Evolutionary conservation across 75 land plant species (phyloP).

Genomic region (Chamaecyparis obtusa): DNA sequence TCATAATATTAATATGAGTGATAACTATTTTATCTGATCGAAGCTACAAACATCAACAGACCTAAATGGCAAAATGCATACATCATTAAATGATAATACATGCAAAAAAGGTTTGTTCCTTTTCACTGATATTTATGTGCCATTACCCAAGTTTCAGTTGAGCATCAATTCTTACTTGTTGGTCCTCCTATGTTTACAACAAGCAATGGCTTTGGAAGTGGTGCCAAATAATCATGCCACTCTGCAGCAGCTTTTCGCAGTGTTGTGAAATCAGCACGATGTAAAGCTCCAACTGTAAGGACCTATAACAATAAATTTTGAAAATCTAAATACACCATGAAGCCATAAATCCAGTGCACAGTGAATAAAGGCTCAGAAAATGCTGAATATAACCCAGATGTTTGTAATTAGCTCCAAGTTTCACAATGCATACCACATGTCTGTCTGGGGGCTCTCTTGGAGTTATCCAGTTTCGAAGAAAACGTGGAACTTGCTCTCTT

Average conservation of each 20-base stretch:
- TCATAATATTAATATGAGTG: no score
- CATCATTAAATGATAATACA: neutral
- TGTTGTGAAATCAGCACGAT: conserved; percentile 72
- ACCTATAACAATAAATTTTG: conserved; percentile 41
- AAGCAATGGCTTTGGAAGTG: conserved; percentile 82
- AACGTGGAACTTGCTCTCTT: conserved; percentile 66
- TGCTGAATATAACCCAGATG: neutral
- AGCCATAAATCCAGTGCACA: conserved; percentile 6
- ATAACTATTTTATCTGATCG: no score
- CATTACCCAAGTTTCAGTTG: neutral
- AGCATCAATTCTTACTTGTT: conserved; percentile 50
- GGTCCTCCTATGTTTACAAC: conserved; percentile 96
- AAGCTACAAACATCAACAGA: no score
- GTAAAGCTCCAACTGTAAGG: conserved; percentile 86
- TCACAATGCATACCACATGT: conserved; percentile 59
- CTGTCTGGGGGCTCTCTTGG: conserved; percentile 86
- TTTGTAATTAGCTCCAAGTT: neutral
- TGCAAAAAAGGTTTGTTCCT: neutral
- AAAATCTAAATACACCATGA: neutral
- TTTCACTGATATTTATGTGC: neutral
- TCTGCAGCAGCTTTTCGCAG: conserved; percentile 71
- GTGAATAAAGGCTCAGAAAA: neutral
- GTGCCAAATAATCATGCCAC: conserved; percentile 87
- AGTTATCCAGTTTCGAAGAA: conserved; percentile 71
- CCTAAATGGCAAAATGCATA: neutral